Conservation (phyloP, 257 asterid genomes). For the Solanum etuberosum region DNA sequence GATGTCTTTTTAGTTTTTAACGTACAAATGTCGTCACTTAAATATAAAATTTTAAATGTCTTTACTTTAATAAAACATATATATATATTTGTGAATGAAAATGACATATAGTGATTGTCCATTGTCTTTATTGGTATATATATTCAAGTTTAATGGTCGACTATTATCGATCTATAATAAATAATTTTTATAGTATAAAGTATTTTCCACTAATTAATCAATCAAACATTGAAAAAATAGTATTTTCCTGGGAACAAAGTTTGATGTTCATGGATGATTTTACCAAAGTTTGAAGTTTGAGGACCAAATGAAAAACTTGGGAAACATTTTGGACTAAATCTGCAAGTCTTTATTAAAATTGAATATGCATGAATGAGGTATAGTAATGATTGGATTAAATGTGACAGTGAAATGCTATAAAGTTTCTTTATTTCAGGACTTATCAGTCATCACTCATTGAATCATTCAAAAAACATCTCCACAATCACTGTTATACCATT, state of each 20-base stretch:
- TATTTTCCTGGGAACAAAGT: neutral
- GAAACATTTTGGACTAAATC: neutral
- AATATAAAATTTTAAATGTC: neutral
- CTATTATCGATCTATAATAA: neutral
- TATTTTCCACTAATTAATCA: neutral
- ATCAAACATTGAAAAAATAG: neutral
- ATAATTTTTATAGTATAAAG: neutral
- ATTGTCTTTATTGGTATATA: neutral
- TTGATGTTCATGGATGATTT: neutral
- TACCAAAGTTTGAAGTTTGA: neutral
- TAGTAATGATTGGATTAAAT: neutral
- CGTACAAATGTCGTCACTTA: neutral
- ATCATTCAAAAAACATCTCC: neutral
- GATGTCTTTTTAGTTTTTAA: neutral
- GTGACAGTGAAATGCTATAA: neutral
- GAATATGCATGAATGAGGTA: neutral
- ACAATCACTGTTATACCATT: neutral
- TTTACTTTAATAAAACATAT: neutral
- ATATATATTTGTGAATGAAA: neutral
- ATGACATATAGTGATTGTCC: neutral
- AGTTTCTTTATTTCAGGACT: neutral
- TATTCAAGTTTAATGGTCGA: neutral
- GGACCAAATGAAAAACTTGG: neutral
- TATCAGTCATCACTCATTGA: slow-evolving; percentile 10
- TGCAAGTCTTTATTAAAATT: neutral